Percentiles rank a stretch among this genome's conserved stretches.
Conservation (phyloP, 202 grass and related monocot genomes). For the Schoenoplectus triqueter region DNA sequence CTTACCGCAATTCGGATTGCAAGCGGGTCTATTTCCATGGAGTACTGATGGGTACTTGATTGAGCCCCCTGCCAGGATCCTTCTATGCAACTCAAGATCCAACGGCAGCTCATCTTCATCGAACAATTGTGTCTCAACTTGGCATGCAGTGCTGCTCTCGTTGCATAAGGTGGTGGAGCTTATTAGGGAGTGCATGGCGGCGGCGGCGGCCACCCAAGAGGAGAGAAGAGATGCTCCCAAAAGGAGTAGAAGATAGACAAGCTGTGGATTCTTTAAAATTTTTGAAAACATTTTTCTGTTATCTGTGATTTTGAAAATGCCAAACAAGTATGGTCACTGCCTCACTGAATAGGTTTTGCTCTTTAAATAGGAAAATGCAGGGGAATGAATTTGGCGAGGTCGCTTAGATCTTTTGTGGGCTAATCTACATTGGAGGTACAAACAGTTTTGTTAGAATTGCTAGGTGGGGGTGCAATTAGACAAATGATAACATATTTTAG, state of each 20-base stretch:
- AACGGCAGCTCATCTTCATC: background rate
- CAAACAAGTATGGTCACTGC: background rate
- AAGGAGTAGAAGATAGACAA: conserved; percentile 24
- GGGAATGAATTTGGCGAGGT: background rate
- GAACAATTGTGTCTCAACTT: background rate
- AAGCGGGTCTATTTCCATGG: background rate
- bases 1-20: background rate
- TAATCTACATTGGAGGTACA: background rate
- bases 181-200: background rate
- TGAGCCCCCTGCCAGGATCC: background rate
- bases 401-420: background rate
- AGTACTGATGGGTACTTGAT: background rate
- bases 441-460: background rate
- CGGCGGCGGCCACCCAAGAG: background rate
- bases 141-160: conserved; percentile 6
- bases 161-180: background rate
- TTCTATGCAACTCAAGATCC: conserved; percentile 22
- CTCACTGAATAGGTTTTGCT: background rate
- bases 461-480: background rate
- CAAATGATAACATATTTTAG: background rate
- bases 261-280: background rate
- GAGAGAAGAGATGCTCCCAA: conserved; percentile 17
- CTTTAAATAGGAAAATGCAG: conserved; percentile 16
- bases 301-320: background rate
- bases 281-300: background rate